Conservation (phyloP, 2,329 filamentous ascomycete species). For the Penicillium expansum region DNA sequence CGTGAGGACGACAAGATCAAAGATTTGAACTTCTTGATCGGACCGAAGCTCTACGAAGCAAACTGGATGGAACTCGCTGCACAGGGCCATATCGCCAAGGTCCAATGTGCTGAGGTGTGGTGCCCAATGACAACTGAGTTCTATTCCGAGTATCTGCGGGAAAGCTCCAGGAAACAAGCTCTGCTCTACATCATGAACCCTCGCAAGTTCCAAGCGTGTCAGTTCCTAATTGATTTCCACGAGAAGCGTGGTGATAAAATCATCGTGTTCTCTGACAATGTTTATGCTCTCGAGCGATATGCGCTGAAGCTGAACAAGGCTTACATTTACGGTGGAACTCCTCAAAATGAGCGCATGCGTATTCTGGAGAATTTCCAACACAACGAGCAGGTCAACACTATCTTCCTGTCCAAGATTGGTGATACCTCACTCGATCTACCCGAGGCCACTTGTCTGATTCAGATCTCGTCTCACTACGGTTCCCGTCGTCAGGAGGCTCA, state of each 20-base stretch:
- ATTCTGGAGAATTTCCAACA: conserved; percentile 95
- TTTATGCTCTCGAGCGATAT: conserved; percentile 85
- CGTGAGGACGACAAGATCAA: conserved; percentile 98
- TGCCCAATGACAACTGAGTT: conserved; percentile 99
- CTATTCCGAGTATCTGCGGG: conserved; percentile 84
- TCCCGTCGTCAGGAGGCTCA: conserved; percentile 96
- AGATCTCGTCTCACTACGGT: conserved; percentile 96
- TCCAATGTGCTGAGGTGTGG: conserved; percentile 98
- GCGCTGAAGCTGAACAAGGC: conserved; percentile 80
- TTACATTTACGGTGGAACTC: conserved; percentile 87
- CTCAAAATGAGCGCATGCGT: conserved; percentile 77
- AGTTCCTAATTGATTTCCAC: conserved; percentile 98
- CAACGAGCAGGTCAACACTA: conserved; percentile 82
- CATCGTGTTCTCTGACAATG: conserved; percentile 97
- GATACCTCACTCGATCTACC: conserved; percentile 97
- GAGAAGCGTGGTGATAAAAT: conserved; percentile 94
- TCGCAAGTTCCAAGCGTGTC: conserved; percentile 91
- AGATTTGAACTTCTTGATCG: conserved; percentile 94
- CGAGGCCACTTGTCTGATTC: conserved; percentile 93
- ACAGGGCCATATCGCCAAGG: conserved; percentile 92
- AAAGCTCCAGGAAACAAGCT: conserved; percentile 63
- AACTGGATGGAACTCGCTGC: conserved; percentile 99
- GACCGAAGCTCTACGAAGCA: conserved; percentile 94
- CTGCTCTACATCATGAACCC: conserved; percentile 96
- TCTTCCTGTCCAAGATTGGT: conserved; percentile 96